Evolutionary conservation across 176 grass and related monocot species (phyloP), one percentile per base, ranked within the genome.

Genomic region (Alloteropsis semialata): DNA sequence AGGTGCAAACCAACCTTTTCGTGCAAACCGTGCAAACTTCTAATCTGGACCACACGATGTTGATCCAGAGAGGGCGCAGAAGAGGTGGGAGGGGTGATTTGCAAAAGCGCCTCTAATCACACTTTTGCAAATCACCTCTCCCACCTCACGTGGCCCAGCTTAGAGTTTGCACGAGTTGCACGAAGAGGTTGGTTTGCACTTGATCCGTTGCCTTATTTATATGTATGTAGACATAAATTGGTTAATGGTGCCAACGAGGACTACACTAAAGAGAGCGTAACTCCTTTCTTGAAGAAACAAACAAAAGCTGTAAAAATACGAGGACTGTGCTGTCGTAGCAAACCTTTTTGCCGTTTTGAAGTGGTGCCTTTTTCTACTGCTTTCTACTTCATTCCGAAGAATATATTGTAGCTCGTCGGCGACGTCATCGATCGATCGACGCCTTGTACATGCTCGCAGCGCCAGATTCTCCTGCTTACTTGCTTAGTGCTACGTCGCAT

Each of bases 401-500:
- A 45, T 56, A 69, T 45, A 58, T 12, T 19, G 5, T 12, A 62
- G 62, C 71, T 41, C 70, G 19, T 60, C 62, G 75, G 54, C 30
- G 71, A 62, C 27, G 79, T 32, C 22, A 25, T 29, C 37, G 55
- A 58, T 46, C 34, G 57, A 72, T 37, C 22, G 56, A 41, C 56
- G 38, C 46, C 21, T 43, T 68, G 2, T 29, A 8, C 45, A 19
- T 34, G 16, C 16, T 66, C 58, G 74, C 54, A 12, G 16, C 42
- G 60, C 71, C 66, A 16, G 75, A 72, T 74, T 53, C 70, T 16
- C 43, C 4, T 21, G 29, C n/a, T n/a, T n/a, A n/a, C n/a, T n/a
- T n/a, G n/a, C n/a, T n/a, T 48, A 71, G 48, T 46, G 81, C 48
- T 36, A 66, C 78, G 78, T 81, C 78, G 78, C 78, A 56, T 42